Base-by-base conservation (phyloP, 352 stramenopile species). In the Hyaloperonospora arabidopsidis region DNA sequence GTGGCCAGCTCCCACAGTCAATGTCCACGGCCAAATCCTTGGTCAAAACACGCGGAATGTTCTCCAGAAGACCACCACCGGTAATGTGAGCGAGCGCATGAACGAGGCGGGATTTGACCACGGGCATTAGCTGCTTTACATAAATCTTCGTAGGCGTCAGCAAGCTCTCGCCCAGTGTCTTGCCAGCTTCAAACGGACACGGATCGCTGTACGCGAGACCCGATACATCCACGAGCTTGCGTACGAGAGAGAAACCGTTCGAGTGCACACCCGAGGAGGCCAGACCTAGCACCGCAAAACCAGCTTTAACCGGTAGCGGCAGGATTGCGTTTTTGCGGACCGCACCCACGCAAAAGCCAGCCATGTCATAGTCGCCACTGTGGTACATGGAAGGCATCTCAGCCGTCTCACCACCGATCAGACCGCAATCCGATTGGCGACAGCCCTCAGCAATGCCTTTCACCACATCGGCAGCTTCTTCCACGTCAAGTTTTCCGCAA, bases 321-420 rank as follows among this genome's bases (percentile, higher is more conserved):
- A 94, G 48, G 45, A 94, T 88, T 39, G 79, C 75, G 44, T 69
- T 80, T 72, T 94, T 91, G 57, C 72, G 68, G 36, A 99, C 96
- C 19, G 97, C 96, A 56, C 97, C 97, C 14, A 99, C 95, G 53
- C 85, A 96, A 66, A 99, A 99, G 40, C 97, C 97, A 41, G 96
- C 97, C 61, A 99, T 84, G 78, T 99, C 97, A 68, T 99, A 99
- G 65, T 99, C 95, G 34, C 96, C 96, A 35, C 87, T 80, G 49
- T 92, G 79, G 75, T 99, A 99, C 93, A 99, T 98, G 38, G 89
- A 98, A 32, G 97, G 95, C 96, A 99, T 99, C 67, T 99, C 97
- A 32, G 97, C 97, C 35, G 96, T 98, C 69, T 98, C 94, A 46
- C 86, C 79, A 34, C 96, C 96, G 64, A 98, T 98, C 41, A 99